Conservation (phyloP, 306 rosid genomes). For the Acacia confusa region DNA sequence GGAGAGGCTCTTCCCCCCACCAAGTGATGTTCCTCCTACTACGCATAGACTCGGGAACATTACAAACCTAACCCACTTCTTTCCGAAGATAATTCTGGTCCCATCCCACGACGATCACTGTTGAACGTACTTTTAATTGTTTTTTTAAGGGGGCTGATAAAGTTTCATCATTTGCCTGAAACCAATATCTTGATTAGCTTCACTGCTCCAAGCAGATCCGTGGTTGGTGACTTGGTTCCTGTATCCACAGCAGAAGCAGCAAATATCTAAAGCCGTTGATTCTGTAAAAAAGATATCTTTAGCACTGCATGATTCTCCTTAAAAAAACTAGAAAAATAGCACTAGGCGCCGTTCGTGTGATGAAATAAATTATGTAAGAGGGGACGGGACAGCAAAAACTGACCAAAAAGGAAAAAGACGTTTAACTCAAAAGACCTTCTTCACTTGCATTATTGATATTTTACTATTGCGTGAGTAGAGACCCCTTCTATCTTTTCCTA, state of each 20-base stretch:
- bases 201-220: conserved; percentile 9
- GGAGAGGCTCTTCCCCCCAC: not conserved
- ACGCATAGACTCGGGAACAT: not conserved
- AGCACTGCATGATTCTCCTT: not conserved
- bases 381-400: conserved; percentile 27
- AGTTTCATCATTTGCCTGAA: not conserved
- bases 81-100: not conserved
- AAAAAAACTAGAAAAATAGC: not conserved
- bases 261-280: conserved; percentile 15
- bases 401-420: conserved; percentile 17
- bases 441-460: conserved; percentile 25
- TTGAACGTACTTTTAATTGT: not conserved
- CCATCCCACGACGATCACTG: not conserved
- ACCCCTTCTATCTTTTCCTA: conserved; percentile 35
- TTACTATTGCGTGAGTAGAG: conserved; percentile 17
- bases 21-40: not conserved
- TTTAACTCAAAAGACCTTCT: conserved; percentile 6
- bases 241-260: conserved; percentile 23
- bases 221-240: conserved; percentile 7
- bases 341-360: not conserved
- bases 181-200: conserved; percentile 4
- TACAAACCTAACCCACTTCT: conserved; percentile 16
- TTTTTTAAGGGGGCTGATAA: not conserved
- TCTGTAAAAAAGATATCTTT: conserved; percentile 9
- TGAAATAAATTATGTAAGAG: not conserved